Evolutionary conservation across 768 basidiomycete genomes (phyloP).

Genomic region (Russula abietina): DNA sequence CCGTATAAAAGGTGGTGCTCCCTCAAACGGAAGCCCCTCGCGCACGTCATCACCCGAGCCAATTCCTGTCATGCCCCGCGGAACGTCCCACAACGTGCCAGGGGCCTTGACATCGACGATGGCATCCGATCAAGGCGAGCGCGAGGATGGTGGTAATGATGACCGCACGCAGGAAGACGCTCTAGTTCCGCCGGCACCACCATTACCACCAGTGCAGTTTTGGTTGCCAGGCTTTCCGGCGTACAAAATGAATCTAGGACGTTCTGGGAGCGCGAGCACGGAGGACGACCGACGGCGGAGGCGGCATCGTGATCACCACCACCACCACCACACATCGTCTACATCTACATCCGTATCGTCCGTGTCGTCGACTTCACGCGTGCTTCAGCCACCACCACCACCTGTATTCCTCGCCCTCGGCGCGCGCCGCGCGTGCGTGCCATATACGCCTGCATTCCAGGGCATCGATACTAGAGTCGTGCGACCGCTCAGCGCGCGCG

Average conservation of each 20-base stretch:
- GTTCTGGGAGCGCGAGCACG: neutral
- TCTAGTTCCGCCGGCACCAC: conserved; percentile 17
- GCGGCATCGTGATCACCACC: neutral
- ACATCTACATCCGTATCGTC: neutral
- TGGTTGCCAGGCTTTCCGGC: conserved; percentile 24
- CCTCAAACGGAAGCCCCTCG: conserved; percentile 1
- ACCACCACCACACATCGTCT: neutral
- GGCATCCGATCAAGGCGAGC: conserved; percentile 4
- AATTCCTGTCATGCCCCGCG: conserved; percentile 1
- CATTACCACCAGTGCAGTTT: conserved; percentile 24
- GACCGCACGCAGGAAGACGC: neutral
- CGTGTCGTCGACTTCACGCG: neutral
- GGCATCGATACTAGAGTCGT: conserved; percentile 24
- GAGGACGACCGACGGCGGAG: neutral
- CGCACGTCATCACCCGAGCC: conserved; percentile 9
- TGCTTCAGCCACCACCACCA: conserved; percentile 3
- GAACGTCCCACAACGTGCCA: neutral
- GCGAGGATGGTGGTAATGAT: neutral
- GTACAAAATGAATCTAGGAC: conserved; percentile 2
- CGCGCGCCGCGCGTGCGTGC: conserved; percentile 24
- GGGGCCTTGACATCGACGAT: conserved; percentile 4
- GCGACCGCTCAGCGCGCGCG: conserved; percentile 22
- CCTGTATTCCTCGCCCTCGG: conserved; percentile 25
- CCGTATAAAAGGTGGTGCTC: conserved; percentile 15
- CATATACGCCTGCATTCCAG: conserved; percentile 25